Evolutionary conservation across 352 stramenopile species (phyloP).

Genomic region (Peronospora destructor): DNA sequence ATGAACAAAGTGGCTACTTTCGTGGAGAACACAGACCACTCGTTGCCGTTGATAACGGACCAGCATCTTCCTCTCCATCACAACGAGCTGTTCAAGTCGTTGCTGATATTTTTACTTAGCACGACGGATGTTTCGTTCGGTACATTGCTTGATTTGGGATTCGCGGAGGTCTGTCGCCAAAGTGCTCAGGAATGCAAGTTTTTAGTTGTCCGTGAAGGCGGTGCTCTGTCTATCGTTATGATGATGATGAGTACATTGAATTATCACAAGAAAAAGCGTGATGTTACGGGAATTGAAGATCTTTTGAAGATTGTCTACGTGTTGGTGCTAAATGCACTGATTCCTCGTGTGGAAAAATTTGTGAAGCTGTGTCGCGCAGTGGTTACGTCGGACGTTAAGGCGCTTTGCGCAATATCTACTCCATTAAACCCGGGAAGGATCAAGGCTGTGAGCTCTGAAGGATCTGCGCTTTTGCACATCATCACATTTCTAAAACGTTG

Average conservation of each 20-base stretch:
- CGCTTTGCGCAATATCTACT: conserved; percentile 39
- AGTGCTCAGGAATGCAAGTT: conserved; percentile 44
- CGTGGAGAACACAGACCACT: conserved; percentile 78
- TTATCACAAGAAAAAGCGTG: conserved; percentile 80
- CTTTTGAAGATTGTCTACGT: conserved; percentile 46
- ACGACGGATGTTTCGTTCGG: conserved; percentile 64
- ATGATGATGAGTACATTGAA: conserved; percentile 79
- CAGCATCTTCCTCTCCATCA: conserved; percentile 71
- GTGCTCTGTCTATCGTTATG: conserved; percentile 81
- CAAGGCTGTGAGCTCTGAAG: conserved; percentile 50
- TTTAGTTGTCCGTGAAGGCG: conserved; percentile 68
- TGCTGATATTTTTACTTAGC: conserved; percentile 59
- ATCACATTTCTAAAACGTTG: conserved; percentile 83
- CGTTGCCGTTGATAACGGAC: conserved; percentile 76
- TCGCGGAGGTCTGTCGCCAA: conserved; percentile 70
- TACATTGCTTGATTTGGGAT: conserved; percentile 72
- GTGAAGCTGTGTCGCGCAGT: conserved; percentile 66
- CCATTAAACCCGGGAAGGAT: conserved; percentile 32
- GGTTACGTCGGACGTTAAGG: conserved; percentile 44
- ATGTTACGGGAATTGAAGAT: conserved; percentile 61
- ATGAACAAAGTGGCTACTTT: conserved; percentile 81
- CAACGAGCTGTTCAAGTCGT: conserved; percentile 77
- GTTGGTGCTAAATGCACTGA: conserved; percentile 42
- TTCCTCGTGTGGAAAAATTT: conserved; percentile 73
- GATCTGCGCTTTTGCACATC: conserved; percentile 63